Evolutionary conservation across 148 eudicot species (phyloP), one percentile per base, ranked within the genome.

Genomic region (Nepenthes gracilis): DNA sequence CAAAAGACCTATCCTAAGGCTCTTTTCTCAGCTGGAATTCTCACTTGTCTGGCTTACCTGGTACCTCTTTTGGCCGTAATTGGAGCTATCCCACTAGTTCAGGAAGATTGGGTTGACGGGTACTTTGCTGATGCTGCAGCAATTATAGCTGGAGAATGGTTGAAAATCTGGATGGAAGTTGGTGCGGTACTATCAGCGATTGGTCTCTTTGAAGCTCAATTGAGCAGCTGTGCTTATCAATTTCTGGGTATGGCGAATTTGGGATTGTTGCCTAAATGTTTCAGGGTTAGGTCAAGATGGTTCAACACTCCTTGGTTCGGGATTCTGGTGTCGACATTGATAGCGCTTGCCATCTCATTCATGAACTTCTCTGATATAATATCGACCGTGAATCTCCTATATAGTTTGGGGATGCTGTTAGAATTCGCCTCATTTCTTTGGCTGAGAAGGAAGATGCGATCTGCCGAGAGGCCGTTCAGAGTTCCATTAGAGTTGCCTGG

Each of bases 371-470:
- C 64, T 35, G 77, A 72, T n/a, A 72, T 77, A n/a, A 72, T 77
- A 58, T 66, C 80, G 1, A 72, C 80, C 2, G 80, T 65, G 23
- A 77, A 77, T 65, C 72, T 77, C 66, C 48, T 72, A 58, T 77
- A 77, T 35, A 77, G 80, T 55, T 12, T 77, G 52, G 74, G 74
- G n/a, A 72, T 72, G 77, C 58, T 77, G 60, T 55, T 77, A 15
- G 80, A 72, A 36, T 77, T 77, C n/a, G 71, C 80, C 56, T 77
- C 80, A 12, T 77, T 77, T 72, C 67, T 75, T 1, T 69, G 80
- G 75, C 38, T 76, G 67, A 72, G 76, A 68, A 62, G 61, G 67
- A 76, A 68, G 57, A 68, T 68, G 76, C 70, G 71, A 14, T 45
- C 56, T 15, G 13, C 67, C 3, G 64, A 64, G 64, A 67, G 87